Percentiles rank a stretch among this genome's conserved stretches.
Evolutionary conservation across 1,284 basidiomycete species (phyloP).

Genomic region (Microstroma glucosiphilum): DNA sequence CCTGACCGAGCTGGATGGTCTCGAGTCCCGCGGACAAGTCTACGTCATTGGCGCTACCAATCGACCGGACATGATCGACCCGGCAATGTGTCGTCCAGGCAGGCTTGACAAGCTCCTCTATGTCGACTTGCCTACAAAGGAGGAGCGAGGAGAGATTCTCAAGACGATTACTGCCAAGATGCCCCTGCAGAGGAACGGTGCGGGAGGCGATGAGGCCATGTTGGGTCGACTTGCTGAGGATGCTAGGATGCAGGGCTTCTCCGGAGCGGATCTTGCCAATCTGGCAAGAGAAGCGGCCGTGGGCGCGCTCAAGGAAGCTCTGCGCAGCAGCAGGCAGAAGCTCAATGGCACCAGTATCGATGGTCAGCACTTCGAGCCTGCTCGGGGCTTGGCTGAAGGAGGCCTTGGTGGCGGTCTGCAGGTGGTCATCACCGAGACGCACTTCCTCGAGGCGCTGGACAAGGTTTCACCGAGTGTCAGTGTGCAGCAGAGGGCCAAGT

Average conservation of each 20-base stretch:
- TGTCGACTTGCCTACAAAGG: slow-evolving; percentile 74
- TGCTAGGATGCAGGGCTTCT: slow-evolving; percentile 37
- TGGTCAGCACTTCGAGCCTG: slow-evolving; percentile 15
- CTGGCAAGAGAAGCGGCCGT: slow-evolving; percentile 67
- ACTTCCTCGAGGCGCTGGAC: slow-evolving; percentile 69
- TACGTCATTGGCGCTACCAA: slow-evolving; percentile 97
- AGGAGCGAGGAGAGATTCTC: slow-evolving; percentile 75
- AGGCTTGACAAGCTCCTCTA: slow-evolving; percentile 93
- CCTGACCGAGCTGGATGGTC: slow-evolving; percentile 88
- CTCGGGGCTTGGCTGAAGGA: neutral
- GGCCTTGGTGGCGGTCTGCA: neutral
- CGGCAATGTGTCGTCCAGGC: slow-evolving; percentile 94
- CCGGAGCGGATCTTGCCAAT: slow-evolving; percentile 47
- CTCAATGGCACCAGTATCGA: slow-evolving; percentile 13
- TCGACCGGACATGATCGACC: slow-evolving; percentile 97
- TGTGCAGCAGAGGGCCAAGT: slow-evolving; percentile 69
- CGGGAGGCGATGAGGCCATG: slow-evolving; percentile 46
- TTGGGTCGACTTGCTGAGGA: slow-evolving; percentile 52
- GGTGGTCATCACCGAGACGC: slow-evolving; percentile 54
- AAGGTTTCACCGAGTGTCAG: slow-evolving; percentile 86
- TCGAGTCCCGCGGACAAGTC: slow-evolving; percentile 76
- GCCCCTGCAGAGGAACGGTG: slow-evolving; percentile 59
- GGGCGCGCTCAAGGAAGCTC: slow-evolving; percentile 54
- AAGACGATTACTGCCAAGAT: slow-evolving; percentile 62
- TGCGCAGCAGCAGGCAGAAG: slow-evolving; percentile 10